Base-by-base conservation (phyloP, 805 yeast genomes). In the Hemisphaericaspora nanyangensis region DNA sequence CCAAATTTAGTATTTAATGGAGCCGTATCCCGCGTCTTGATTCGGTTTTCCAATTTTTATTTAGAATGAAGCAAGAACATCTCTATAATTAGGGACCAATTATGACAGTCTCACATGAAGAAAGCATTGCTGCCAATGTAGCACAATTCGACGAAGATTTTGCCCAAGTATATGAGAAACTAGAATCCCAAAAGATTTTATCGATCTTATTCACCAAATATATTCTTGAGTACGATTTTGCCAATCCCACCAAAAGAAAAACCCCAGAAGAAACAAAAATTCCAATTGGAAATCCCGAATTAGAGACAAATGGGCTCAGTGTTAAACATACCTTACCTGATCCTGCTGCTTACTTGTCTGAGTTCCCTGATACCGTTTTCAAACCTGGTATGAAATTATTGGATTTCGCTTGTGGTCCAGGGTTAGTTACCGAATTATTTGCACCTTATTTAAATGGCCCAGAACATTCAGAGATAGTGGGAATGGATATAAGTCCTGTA, bases 321-420 rank as follows among this genome's bases (percentile, higher is more conserved):
- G 10, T 18, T 3, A 44, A 35, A 3, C 29, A 29, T 6, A 34
- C 42, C 10, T 44, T 52, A 20, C 52, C 56, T 12, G 44, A 42
- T 28, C 41, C 45, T 1, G 17, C 28, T 1, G 37, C 48, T 1
- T 46, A 34, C 28, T 10, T 32, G 2, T 17, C 26, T 4, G 18
- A 39, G 11, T 35, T 19, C 28, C 51, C 54, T 4, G 29, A 45
- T 13, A 17, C 51, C 4, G 16, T 50, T 25, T 43, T 58, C 42
- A 48, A 42, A 34, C 56, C 55, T 2, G 56, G 54, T 6, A 43
- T 47, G 35, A 55, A 40, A 26, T 29, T 63, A 6, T 37, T 70
- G 33, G 74, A 70, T 44, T 69, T 70, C 49, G 74, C 72, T 0
- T 68, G 73, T 42, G 75, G 75, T 3, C 59, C 72, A 1, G 75